Conservation (phyloP, 805 yeast genomes). For the Suhomyces sp. region DNA sequence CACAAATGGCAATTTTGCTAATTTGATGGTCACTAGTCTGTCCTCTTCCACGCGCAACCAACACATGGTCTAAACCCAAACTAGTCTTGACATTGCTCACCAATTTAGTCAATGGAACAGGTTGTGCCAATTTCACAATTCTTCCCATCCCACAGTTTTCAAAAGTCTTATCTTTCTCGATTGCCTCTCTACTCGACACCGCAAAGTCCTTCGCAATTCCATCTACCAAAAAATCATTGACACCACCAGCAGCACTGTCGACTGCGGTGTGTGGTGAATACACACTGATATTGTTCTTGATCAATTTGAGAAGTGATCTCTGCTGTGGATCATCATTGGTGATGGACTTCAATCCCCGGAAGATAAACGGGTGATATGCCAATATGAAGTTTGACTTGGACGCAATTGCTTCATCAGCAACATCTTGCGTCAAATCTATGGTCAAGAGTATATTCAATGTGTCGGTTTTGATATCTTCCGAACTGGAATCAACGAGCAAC, state of each 20-base stretch:
- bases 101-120: slow-evolving; percentile 44
- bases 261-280: slow-evolving; percentile 96
- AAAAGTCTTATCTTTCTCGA: slow-evolving; percentile 44
- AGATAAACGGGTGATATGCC: slow-evolving; percentile 93
- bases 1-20: slow-evolving; percentile 77
- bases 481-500: slow-evolving; percentile 68
- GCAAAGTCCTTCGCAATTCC: slow-evolving; percentile 44
- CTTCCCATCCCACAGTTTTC: slow-evolving; percentile 83
- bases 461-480: slow-evolving; percentile 19
- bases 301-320: slow-evolving; percentile 64
- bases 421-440: slow-evolving; percentile 79
- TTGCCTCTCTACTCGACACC: slow-evolving; percentile 30
- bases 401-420: slow-evolving; percentile 79
- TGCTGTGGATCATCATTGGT: slow-evolving; percentile 74
- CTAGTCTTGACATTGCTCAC: slow-evolving; percentile 53
- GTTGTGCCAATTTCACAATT: slow-evolving; percentile 47
- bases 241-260: slow-evolving; percentile 91
- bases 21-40: slow-evolving; percentile 35
- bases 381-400: slow-evolving; percentile 56
- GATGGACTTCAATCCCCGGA: slow-evolving; percentile 79
- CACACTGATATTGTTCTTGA: slow-evolving; percentile 78
- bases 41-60: slow-evolving; percentile 49
- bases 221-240: slow-evolving; percentile 85
- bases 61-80: slow-evolving; percentile 56
- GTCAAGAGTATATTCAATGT: slow-evolving; percentile 57